Evolutionary conservation across 2,329 filamentous ascomycete genomes (phyloP), one percentile per base, ranked within the genome.

Genomic region (Saccharata proteae): DNA sequence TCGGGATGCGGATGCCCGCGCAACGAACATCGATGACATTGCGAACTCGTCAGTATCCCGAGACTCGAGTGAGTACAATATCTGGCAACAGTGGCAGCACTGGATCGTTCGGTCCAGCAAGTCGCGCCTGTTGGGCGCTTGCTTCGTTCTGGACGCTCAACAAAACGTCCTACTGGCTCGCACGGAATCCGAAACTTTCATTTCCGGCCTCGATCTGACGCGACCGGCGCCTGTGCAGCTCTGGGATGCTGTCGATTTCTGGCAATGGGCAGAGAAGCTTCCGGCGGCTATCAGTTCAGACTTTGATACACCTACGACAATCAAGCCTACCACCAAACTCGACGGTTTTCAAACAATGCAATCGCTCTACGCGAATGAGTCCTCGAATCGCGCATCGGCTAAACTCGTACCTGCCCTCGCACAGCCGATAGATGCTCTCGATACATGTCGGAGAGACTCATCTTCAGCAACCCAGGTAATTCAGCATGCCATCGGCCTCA

Each of bases 181-280:
- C 27, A 22, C 23, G 16, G 32, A 15, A 21, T 18, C 27, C 26
- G 23, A 35, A 11, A 12, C 32, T 17, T 26, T 27, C 12, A 26
- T 39, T n/a, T 32, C 39, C 11, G 44, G 44, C 8, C 35, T 48
- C n/a, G 43, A 52, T n/a, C 48, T 63, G 16, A 54, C 56, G 1
- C 49, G 61, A 12, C 55, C 59, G 4, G 40, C 38, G 5, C 43
- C 54, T 11, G 43, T 47, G 14, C 31, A 38, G 1, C 31, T 52
- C n/a, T 64, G 59, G 59, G 53, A 61, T 29, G 51, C 52, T 3
- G 30, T n/a, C n/a, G n/a, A n/a, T n/a, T n/a, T n/a, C n/a, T n/a
- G n/a, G n/a, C n/a, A 33, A 2, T 39, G 29, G 15, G 19, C 42
- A 9, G 19, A 34, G 2, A 38, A 47, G 3, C 55, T 51, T 51